A percentile compares a stretch with the other conserved stretches of the same genome.
phyloP scores from a whole-genome alignment of 495 filamentous ascomycete genomes.

The Aspergillus egyptiacus region DNA sequence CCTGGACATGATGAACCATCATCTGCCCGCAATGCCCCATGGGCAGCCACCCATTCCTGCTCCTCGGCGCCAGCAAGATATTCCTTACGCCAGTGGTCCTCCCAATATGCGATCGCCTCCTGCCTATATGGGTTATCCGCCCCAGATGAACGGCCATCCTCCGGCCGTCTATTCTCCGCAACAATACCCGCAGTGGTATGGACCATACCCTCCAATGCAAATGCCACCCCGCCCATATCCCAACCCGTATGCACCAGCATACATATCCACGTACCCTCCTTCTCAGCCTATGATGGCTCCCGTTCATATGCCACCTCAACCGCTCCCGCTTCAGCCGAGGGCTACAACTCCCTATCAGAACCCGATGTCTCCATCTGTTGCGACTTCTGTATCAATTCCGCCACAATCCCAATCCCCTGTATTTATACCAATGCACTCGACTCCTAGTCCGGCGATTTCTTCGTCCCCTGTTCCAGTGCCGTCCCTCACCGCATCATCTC shows the following conservation, averaged over 20 bases:
- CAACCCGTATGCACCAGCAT: constrained; percentile 43
- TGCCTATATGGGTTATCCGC: constrained; percentile 42
- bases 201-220: constrained; percentile 44
- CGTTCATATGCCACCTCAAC: constrained; percentile 32
- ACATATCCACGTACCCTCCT: constrained; percentile 45
- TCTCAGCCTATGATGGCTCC: constrained; percentile 40
- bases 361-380: constrained; percentile 37
- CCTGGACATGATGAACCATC: constrained; percentile 51
- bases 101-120: constrained; percentile 43
- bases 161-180: constrained; percentile 37
- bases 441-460: constrained; percentile 27
- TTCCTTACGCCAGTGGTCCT: constrained; percentile 39
- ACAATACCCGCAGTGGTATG: constrained; percentile 43
- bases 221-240: constrained; percentile 35
- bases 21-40: constrained; percentile 49
- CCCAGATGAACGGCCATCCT: constrained; percentile 42
- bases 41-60: constrained; percentile 50
- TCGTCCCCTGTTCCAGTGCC: constrained; percentile 26
- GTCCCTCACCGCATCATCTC: constrained; percentile 19
- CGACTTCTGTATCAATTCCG: constrained; percentile 25
- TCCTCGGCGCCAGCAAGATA: constrained; percentile 45
- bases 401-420: constrained; percentile 32
- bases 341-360: constrained; percentile 39
- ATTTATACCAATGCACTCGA: constrained; percentile 21
- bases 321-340: constrained; percentile 35